Conservation (phyloP, 257 asterid genomes). For the Handroanthus guayacan region DNA sequence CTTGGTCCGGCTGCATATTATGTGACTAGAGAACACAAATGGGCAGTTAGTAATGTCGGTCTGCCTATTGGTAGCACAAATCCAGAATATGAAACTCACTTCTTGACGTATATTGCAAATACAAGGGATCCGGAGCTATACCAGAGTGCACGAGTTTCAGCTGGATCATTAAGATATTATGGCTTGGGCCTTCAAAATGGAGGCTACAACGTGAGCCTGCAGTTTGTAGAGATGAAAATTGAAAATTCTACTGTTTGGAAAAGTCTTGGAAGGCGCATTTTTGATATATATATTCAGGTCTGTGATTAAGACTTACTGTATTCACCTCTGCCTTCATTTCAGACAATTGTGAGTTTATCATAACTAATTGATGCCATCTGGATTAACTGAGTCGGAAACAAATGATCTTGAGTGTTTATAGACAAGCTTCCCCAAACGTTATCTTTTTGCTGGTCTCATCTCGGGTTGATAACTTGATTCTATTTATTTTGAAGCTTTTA, state of each 20-base stretch:
- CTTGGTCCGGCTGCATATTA: conserved; percentile 78
- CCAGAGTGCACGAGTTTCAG: conserved; percentile 69
- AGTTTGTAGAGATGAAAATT: conserved; percentile 64
- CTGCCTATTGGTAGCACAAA: conserved; percentile 50
- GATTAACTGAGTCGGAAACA: neutral
- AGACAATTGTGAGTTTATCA: neutral
- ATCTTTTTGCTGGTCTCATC: neutral
- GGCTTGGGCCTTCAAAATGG: conserved; percentile 89
- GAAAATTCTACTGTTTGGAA: conserved; percentile 49
- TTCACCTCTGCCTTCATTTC: neutral
- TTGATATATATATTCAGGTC: conserved; percentile 85
- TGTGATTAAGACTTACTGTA: conserved; percentile 19
- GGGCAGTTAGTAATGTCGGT: conserved; percentile 91
- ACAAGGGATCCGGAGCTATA: conserved; percentile 67
- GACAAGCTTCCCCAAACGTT: neutral
- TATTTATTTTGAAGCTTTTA: neutral
- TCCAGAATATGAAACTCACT: conserved; percentile 45
- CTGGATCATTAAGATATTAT: conserved; percentile 82
- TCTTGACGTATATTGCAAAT: conserved; percentile 48
- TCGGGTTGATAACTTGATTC: neutral
- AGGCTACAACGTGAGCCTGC: conserved; percentile 72
- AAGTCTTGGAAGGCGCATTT: conserved; percentile 82
- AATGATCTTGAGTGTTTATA: neutral
- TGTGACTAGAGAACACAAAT: conserved; percentile 53
- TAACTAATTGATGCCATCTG: neutral